Conservation (phyloP, 129 eudicot species). For the Logfia minima region DNA sequence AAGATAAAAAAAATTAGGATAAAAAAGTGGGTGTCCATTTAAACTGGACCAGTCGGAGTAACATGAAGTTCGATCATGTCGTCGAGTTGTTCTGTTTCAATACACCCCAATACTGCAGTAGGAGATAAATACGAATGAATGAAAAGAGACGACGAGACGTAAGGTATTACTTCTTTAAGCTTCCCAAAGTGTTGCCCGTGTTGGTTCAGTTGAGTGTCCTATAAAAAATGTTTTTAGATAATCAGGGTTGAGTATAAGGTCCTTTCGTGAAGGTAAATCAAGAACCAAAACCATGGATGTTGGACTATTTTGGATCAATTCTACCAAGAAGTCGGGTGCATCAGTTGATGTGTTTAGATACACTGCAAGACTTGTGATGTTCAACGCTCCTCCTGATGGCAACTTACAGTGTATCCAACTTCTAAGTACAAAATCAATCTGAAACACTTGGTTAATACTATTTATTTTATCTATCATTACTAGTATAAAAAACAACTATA, state of each 20-base stretch:
- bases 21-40: too few species aligned
- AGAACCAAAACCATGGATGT: conserved; percentile 65
- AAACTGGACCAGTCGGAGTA: too few species aligned
- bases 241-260: conserved; percentile 64
- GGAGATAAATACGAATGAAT: conserved; percentile 70
- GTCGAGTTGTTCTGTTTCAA: conserved; percentile 54
- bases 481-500: too few species aligned
- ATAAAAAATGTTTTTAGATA: conserved; percentile 81
- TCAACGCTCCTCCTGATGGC: conserved; percentile 82
- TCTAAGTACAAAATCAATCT: conserved; percentile 78
- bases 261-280: conserved; percentile 78
- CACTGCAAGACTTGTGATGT: conserved; percentile 73
- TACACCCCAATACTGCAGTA: conserved; percentile 55
- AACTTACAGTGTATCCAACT: conserved; percentile 82
- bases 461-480: too few species aligned
- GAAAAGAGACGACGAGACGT: conserved; percentile 64
- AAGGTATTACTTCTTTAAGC: conserved; percentile 67
- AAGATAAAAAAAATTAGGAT: too few species aligned
- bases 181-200: conserved; percentile 56
- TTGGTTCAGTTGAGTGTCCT: conserved; percentile 68
- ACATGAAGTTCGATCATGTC: conserved; percentile 58
- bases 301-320: conserved; percentile 72
- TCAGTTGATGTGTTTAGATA: conserved; percentile 70
- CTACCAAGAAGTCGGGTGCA: conserved; percentile 81
- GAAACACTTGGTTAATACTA: conserved; percentile 13